phyloP scores from a whole-genome alignment of 257 asterid species.

The Lithospermum erythrorhizon region DNA sequence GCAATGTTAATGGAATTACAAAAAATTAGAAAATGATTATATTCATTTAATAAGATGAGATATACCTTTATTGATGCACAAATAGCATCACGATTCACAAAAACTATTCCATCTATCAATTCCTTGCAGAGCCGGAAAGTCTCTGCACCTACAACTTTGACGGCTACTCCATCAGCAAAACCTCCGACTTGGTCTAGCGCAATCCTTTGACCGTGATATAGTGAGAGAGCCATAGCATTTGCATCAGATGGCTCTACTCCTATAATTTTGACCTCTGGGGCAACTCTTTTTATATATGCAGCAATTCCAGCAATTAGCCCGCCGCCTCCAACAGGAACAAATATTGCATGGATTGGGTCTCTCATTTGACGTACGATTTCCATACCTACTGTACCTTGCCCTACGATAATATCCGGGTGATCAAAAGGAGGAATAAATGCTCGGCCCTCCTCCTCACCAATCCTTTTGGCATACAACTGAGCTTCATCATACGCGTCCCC shows the following conservation, averaged over 20 bases:
- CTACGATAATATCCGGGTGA: conserved; percentile 75
- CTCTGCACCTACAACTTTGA: conserved; percentile 91
- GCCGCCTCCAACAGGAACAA: conserved; percentile 99
- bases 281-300: conserved; percentile 79
- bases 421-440: conserved; percentile 91
- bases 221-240: conserved; percentile 83
- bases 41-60: conserved; percentile 7
- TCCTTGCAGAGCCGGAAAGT: conserved; percentile 69
- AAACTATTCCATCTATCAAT: conserved; percentile 75
- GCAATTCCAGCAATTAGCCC: conserved; percentile 98
- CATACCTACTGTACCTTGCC: conserved; percentile 97
- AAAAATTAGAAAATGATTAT: no score
- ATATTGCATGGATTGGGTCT: conserved; percentile 59
- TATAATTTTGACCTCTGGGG: conserved; percentile 71
- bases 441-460: conserved; percentile 53
- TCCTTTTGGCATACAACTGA: conserved; percentile 64
- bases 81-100: conserved; percentile 85
- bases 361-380: conserved; percentile 71
- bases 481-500: conserved; percentile 94
- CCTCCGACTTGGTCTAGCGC: conserved; percentile 89
- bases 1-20: no score
- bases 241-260: conserved; percentile 95
- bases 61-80: conserved; percentile 92
- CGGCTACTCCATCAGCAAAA: conserved; percentile 97
- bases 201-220: conserved; percentile 66